Evolutionary conservation across 2,329 filamentous ascomycete genomes (phyloP).

Genomic region (Alternaria alternata): DNA sequence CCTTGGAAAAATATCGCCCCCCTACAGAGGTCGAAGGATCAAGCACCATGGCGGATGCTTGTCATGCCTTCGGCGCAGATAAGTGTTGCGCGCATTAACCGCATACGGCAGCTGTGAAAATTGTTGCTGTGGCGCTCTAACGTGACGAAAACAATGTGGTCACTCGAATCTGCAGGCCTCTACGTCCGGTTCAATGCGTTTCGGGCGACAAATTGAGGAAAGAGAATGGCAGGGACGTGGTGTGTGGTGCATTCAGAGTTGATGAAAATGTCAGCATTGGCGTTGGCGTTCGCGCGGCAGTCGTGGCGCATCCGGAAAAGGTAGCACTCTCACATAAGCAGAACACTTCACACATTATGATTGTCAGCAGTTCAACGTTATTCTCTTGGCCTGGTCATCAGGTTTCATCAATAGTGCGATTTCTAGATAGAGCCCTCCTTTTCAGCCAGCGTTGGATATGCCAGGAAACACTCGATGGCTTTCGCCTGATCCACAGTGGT

Average conservation of each 20-base stretch:
- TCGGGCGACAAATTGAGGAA: not conserved
- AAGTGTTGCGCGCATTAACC: conserved; percentile 23
- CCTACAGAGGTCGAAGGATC: conserved; percentile 11
- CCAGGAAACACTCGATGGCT: not conserved
- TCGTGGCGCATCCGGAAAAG: not conserved
- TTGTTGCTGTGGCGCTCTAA: not conserved
- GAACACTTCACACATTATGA: not conserved
- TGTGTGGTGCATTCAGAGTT: not conserved
- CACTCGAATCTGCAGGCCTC: not conserved
- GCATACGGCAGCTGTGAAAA: conserved; percentile 26
- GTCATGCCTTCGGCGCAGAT: conserved; percentile 26
- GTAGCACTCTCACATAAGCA: not conserved
- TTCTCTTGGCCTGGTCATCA: not conserved
- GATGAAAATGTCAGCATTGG: not conserved
- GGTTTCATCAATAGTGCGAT: not conserved
- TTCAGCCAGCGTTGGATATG: not conserved
- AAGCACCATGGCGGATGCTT: conserved; percentile 37
- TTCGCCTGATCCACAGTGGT: not conserved
- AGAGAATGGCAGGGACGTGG: not conserved
- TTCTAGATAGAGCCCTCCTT: not conserved
- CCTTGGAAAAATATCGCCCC: not conserved
- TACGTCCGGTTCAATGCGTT: not conserved
- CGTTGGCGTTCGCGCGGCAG: not conserved
- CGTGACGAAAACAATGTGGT: conserved; percentile 1
- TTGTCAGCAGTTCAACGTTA: not conserved